Conservation (phyloP, 1,284 basidiomycete species). For the Leccinum angustisporum region DNA sequence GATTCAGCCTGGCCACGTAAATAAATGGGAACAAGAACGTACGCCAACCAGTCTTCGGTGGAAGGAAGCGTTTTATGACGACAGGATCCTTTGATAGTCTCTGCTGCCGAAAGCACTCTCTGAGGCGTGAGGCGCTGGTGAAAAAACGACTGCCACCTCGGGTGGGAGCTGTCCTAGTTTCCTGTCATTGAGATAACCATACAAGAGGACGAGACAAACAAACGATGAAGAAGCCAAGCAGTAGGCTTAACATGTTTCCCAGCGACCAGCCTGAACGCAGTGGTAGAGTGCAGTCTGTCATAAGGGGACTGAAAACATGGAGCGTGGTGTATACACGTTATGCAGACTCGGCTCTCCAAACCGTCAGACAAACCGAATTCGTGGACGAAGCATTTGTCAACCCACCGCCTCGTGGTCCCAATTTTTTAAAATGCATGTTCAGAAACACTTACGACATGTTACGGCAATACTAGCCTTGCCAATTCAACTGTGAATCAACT, state of each 20-base stretch:
- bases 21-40: conserved; percentile 18
- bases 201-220: conserved; percentile 34
- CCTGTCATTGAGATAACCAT: conserved; percentile 51
- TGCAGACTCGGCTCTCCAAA: neutral
- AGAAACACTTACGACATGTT: neutral
- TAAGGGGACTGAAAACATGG: neutral
- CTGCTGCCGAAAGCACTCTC: conserved; percentile 39
- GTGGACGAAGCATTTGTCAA: neutral
- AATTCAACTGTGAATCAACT: neutral
- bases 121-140: conserved; percentile 47
- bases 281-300: neutral
- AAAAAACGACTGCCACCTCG: conserved; percentile 40
- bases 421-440: neutral
- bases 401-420: conserved; percentile 1
- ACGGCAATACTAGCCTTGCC: neutral
- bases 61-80: conserved; percentile 35
- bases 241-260: conserved; percentile 16
- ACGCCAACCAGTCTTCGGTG: conserved; percentile 56
- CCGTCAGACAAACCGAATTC: neutral
- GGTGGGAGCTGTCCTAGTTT: conserved; percentile 47
- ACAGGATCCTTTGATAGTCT: conserved; percentile 38
- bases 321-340: neutral
- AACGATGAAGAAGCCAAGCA: conserved; percentile 11
- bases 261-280: neutral
- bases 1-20: conserved; percentile 1